A percentile compares a stretch with the other conserved stretches of the same genome.
phyloP scores from a whole-genome alignment of 768 basidiomycete species.

The Psilocybe tampanensis region DNA sequence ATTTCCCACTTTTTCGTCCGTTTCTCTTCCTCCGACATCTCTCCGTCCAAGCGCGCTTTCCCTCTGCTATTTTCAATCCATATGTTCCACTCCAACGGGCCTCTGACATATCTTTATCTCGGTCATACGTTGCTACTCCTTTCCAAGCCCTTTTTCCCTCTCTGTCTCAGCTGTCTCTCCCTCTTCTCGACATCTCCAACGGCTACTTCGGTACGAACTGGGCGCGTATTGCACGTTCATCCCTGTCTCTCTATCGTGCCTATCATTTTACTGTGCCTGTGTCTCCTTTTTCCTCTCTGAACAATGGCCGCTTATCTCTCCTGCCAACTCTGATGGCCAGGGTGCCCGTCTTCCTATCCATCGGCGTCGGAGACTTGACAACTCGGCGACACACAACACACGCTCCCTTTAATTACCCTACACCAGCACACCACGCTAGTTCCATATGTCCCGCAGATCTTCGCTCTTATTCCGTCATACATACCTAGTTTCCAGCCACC shows the following conservation, averaged over 20 bases:
- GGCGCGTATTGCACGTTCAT: not conserved
- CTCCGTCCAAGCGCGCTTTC: constrained; percentile 25
- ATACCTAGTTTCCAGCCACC: not conserved
- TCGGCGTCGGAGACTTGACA: constrained; percentile 6
- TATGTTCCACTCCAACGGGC: constrained; percentile 3
- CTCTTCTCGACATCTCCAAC: not conserved
- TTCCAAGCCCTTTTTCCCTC: constrained; percentile 6
- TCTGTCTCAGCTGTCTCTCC: not conserved
- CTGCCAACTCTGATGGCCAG: not conserved
- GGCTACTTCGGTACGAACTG: not conserved
- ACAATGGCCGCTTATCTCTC: not conserved
- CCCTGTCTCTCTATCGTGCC: not conserved
- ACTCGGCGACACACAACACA: not conserved
- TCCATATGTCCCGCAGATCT: not conserved
- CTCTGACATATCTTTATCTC: constrained; percentile 1
- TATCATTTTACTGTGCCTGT: not conserved
- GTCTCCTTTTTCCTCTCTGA: not conserved
- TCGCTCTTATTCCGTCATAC: not conserved
- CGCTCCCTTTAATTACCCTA: not conserved
- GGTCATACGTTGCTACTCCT: constrained; percentile 10
- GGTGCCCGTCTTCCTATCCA: not conserved
- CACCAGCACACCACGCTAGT: not conserved
- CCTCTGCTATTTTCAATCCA: constrained; percentile 17
- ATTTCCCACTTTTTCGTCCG: not conserved
- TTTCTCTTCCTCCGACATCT: constrained; percentile 32